Percentiles rank a stretch among this genome's conserved stretches.
Evolutionary conservation across 257 asterid species (phyloP).

Genomic region (Scutellaria baicalensis): DNA sequence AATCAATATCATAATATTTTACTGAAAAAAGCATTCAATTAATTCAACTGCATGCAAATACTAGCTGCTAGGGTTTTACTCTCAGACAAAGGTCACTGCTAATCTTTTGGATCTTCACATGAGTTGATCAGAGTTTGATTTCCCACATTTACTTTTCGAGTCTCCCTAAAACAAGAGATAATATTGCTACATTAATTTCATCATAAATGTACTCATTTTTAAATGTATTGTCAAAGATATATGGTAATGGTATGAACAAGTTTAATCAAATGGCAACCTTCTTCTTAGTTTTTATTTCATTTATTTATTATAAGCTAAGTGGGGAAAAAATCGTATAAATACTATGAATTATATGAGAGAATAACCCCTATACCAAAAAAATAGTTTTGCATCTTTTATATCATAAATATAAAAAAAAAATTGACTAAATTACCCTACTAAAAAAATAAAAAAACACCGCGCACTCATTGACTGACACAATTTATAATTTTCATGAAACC

Average conservation of each 20-base stretch:
- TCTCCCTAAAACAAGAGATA: slow-evolving; percentile 4
- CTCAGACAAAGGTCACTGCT: slow-evolving; percentile 25
- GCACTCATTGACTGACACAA: too few relatives aligned
- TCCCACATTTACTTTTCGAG: slow-evolving; percentile 15
- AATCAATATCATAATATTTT: too few relatives aligned
- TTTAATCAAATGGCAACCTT: slow-evolving; percentile 9
- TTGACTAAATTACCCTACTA: too few relatives aligned
- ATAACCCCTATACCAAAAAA: too few relatives aligned
- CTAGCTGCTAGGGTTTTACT: slow-evolving; percentile 23
- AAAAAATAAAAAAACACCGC: too few relatives aligned
- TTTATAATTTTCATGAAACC: too few relatives aligned
- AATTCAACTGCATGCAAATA: slow-evolving; percentile 33
- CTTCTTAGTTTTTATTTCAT: not conserved
- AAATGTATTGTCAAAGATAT: not conserved
- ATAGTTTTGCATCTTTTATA: too few relatives aligned
- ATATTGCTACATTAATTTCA: not conserved
- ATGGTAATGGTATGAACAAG: not conserved
- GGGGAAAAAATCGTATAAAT: too few relatives aligned
- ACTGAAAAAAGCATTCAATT: slow-evolving; percentile 24
- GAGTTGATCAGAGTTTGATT: slow-evolving; percentile 24
- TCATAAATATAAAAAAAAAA: too few relatives aligned
- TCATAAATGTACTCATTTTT: not conserved
- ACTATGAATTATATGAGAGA: too few relatives aligned
- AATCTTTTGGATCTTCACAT: slow-evolving; percentile 21
- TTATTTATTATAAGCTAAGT: too few relatives aligned